Evolutionary conservation across 192 early-diverging fungal species (phyloP).

Genomic region (Lobosporangium transversale): DNA sequence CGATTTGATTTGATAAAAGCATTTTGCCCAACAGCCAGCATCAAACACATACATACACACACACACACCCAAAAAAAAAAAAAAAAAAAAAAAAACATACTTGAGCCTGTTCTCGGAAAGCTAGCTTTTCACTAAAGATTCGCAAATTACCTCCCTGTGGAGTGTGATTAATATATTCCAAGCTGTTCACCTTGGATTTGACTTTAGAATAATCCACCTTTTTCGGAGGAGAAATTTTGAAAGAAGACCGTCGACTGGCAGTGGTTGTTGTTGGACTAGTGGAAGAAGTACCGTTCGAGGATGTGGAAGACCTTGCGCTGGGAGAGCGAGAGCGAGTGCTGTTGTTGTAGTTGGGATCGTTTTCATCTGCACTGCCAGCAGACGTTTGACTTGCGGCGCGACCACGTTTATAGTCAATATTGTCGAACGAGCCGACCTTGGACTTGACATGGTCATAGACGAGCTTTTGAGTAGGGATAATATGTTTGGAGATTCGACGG

Average conservation of each 20-base stretch:
- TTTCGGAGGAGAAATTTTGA: constrained; percentile 45
- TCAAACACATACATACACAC: background rate
- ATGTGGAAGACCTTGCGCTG: constrained; percentile 22
- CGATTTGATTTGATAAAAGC: too few species aligned
- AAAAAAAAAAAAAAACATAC: constrained; percentile 24
- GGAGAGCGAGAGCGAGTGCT: constrained; percentile 16
- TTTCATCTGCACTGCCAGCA: constrained; percentile 5
- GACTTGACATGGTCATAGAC: constrained; percentile 36
- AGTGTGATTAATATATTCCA: constrained; percentile 58
- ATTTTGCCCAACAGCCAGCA: background rate
- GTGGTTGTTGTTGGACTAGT: too few species aligned
- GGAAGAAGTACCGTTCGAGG: constrained; percentile 9
- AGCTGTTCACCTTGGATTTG: constrained; percentile 52
- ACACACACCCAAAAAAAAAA: constrained; percentile 2
- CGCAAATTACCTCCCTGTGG: constrained; percentile 54
- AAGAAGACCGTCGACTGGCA: constrained; percentile 13
- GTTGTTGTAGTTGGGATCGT: background rate
- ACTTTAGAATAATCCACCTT: constrained; percentile 52
- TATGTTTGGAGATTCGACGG: constrained; percentile 43
- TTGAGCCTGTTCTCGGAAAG: constrained; percentile 39
- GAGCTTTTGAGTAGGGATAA: constrained; percentile 41
- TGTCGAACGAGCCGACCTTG: constrained; percentile 58
- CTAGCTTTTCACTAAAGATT: constrained; percentile 48
- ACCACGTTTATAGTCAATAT: constrained; percentile 26
- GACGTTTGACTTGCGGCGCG: constrained; percentile 19